Evolutionary conservation across 805 yeast genomes (phyloP), one percentile per base, ranked within the genome.

Genomic region (Kluyveromyces siamensis): DNA sequence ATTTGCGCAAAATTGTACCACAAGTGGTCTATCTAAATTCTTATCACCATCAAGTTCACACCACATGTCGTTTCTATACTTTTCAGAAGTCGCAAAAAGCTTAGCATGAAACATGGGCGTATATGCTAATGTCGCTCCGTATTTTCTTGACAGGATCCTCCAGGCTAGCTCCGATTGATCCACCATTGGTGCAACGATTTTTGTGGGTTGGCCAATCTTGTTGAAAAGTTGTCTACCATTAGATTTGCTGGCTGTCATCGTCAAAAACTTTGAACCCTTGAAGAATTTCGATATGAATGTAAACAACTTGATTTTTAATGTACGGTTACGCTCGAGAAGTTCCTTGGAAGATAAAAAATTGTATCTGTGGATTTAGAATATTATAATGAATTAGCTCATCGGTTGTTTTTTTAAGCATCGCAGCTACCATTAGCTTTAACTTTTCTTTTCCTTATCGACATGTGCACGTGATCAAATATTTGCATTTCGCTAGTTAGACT

Each of bases 21-120:
- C 76, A 45, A 93, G 70, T 0, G 99, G 98, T 47, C 97, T 72
- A 63, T 91, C 99, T 1, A 69, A 54, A 1, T 71, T 68, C 6
- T 66, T 61, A 53, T 80, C 80, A 5, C 98, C 98, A 64, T 93
- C 98, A 55, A 76, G 57, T 10, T 76, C 71, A 50, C 79, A 73
- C 80, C 87, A 80, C 83, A 81, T 84, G 52, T 81, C 85, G 17
- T 71, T 71, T 47, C 98, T 73, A 62, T 93, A 93, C 57, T 85
- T 85, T 51, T 81, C 84, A 44, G 83, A 84, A 2, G 86, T 84
- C 25, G 95, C 95, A 68, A 93, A 93, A 37, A 90, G 69, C 44
- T 89, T 74, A 3, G 99, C 96, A 66, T 93, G 98, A 55, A 85
- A 78, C 99, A 93, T 93, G 2, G 99, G 99, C 0, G 98, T 87